phyloP scores from a whole-genome alignment of 108 stramenopile genomes.

The Discostella stelligeroides region DNA sequence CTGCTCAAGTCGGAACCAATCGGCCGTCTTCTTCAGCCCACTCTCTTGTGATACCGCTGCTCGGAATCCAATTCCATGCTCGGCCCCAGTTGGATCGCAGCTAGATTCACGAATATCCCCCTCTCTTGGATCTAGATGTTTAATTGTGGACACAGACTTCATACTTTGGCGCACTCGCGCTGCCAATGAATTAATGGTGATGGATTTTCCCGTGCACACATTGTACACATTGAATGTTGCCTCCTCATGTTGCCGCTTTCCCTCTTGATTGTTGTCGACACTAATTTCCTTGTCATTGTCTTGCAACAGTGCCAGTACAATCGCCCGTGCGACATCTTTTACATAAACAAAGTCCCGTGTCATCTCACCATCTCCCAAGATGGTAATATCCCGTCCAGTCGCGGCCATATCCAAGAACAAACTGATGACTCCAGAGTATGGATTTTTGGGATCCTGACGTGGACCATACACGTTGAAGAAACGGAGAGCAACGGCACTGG shows the following conservation, averaged over 20 bases:
- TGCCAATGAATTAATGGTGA: slow-evolving; percentile 72
- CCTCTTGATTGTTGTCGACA: not conserved
- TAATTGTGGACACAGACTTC: slow-evolving; percentile 52
- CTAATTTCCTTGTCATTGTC: slow-evolving; percentile 22
- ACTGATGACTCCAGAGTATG: slow-evolving; percentile 45
- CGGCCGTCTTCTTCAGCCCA: slow-evolving; percentile 48
- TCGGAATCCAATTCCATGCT: slow-evolving; percentile 27
- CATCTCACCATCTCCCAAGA: slow-evolving; percentile 96
- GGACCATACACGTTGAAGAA: slow-evolving; percentile 92
- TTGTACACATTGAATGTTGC: slow-evolving; percentile 77
- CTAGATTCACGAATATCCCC: slow-evolving; percentile 50
- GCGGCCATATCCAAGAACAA: slow-evolving; percentile 74
- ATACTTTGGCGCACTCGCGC: slow-evolving; percentile 58
- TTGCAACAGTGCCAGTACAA: slow-evolving; percentile 59
- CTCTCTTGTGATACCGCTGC: slow-evolving; percentile 40
- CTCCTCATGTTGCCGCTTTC: not conserved
- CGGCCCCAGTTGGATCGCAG: slow-evolving; percentile 35
- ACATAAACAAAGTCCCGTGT: slow-evolving; percentile 98
- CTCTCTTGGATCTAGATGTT: slow-evolving; percentile 36
- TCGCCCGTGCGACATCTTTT: slow-evolving; percentile 94
- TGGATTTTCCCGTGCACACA: slow-evolving; percentile 77
- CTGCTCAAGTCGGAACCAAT: slow-evolving; percentile 45
- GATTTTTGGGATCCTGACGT: slow-evolving; percentile 76
- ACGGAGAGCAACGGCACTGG: slow-evolving; percentile 72
- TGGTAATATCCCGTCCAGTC: slow-evolving; percentile 81